Evolutionary conservation across 306 rosid species (phyloP).

Genomic region (Castanopsis chinensis): DNA sequence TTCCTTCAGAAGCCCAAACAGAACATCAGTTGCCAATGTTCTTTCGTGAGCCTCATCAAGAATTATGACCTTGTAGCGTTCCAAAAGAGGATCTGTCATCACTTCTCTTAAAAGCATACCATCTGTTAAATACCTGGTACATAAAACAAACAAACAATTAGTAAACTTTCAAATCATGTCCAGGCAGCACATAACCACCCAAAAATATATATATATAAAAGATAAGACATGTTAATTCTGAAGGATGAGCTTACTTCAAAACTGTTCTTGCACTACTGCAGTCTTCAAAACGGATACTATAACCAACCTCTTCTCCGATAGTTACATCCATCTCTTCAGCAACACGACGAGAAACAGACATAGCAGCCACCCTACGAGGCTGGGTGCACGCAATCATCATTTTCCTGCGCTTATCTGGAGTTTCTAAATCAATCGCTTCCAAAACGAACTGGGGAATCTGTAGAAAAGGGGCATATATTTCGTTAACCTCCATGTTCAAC

Average conservation of each 20-base stretch:
- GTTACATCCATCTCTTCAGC: constrained; percentile 99
- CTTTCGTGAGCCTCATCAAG: constrained; percentile 99
- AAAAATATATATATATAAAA: background rate
- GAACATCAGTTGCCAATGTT: constrained; percentile 94
- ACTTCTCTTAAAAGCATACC: constrained; percentile 99
- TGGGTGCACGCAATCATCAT: constrained; percentile 96
- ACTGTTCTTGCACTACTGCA: constrained; percentile 90
- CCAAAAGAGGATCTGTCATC: constrained; percentile 92
- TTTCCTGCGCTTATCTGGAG: constrained; percentile 71
- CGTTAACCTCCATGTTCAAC: background rate
- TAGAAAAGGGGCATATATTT: background rate
- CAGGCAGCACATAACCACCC: background rate
- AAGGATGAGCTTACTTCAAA: constrained; percentile 60
- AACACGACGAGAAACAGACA: constrained; percentile 95
- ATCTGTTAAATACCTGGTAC: constrained; percentile 82
- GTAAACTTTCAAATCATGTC: background rate
- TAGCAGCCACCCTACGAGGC: constrained; percentile 97
- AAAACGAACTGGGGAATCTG: constrained; percentile 96
- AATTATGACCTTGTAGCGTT: constrained; percentile 78
- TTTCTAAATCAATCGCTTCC: constrained; percentile 74
- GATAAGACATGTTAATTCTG: background rate
- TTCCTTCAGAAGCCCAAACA: constrained; percentile 94
- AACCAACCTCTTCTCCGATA: constrained; percentile 98
- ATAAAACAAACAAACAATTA: background rate
- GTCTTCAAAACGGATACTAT: constrained; percentile 95